These are phyloP conservation scores for fission yeast (Schizosaccharomyces pombe) DNA, from an alignment of 805 yeast species.

Conservation along the genomic window ASM294v3 CU329670.1:3403501-3404000, in stretches of 20 bases:
- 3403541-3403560: not conserved
- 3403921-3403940: too few relatives aligned
- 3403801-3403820: not conserved
- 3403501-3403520: not conserved
- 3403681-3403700: not conserved
- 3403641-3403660: not conserved
- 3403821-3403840: not conserved
- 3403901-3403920: not conserved
- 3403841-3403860: not conserved
- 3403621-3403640: not conserved
- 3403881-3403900: not conserved
- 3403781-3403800: not conserved
- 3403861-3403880: not conserved
- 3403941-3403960: too few relatives aligned
- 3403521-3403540: not conserved
- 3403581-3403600: not conserved
- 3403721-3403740: not conserved
- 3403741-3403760: not conserved
- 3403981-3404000: too few relatives aligned
- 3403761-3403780: not conserved
- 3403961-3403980: too few relatives aligned
- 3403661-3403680: not conserved
- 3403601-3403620: not conserved
- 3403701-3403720: not conserved
- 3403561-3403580: not conserved